These are phyloP conservation scores for Pachysandra terminalis DNA, from an alignment of 164 flowering plant species.

Conservation along the genomic window DNA sequence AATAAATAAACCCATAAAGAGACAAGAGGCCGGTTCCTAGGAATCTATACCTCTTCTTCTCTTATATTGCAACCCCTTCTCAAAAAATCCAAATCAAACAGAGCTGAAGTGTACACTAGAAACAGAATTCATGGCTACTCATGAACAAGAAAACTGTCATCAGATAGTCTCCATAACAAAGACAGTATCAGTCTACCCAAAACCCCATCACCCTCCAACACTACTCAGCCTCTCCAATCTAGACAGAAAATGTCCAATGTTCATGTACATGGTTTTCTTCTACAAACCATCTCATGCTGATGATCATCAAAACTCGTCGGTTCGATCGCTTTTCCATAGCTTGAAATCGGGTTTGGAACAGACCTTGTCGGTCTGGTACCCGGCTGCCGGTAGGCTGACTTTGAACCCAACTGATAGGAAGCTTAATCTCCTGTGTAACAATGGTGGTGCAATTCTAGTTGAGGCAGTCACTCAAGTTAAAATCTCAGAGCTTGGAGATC, in stretches of 20 bases:
- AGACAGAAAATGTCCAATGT: constrained; percentile 49
- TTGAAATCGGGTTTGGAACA: constrained; percentile 41
- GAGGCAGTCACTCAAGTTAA: constrained; percentile 35
- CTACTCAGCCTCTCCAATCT: constrained; percentile 39
- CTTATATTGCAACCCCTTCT: constrained; percentile 12
- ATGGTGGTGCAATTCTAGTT: constrained; percentile 43
- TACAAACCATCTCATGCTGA: constrained; percentile 24
- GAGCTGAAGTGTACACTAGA: background rate
- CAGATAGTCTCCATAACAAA: constrained; percentile 27
- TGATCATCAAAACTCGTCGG: constrained; percentile 10
- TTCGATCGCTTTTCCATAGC: constrained; percentile 22
- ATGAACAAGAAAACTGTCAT: no score
- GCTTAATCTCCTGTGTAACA: constrained; percentile 48
- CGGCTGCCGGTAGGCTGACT: constrained; percentile 45
- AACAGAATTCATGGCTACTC: constrained; percentile 22
- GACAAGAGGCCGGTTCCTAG: constrained; percentile 19
- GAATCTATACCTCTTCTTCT: constrained; percentile 25
- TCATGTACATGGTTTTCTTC: constrained; percentile 52
- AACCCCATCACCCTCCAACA: constrained; percentile 22
- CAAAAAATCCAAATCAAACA: background rate
- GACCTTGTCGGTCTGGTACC: constrained; percentile 40
- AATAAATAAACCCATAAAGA: constrained; percentile 4
- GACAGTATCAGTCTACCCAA: constrained; percentile 32
- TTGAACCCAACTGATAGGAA: constrained; percentile 26
- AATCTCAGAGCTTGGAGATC: constrained; percentile 48